Base-by-base conservation (phyloP, 202 grass and related monocot species). In the Schoenoplectus triqueter region DNA sequence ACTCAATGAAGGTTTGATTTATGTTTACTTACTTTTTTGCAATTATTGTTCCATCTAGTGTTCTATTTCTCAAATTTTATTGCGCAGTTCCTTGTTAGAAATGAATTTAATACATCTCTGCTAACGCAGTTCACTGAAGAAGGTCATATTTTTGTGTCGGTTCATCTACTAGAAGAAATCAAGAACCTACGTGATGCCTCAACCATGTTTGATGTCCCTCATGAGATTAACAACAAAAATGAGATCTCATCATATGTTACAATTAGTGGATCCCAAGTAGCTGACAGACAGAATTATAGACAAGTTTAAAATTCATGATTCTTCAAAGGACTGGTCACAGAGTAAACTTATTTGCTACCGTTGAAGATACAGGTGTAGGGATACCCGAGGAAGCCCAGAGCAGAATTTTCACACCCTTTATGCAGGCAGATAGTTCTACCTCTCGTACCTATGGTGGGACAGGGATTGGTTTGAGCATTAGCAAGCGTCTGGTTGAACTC, bases 361-460 rank as follows among this genome's bases (percentile, higher is more conserved):
- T 94, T 19, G 90, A 92, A 87, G 92, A 94, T 84, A 94, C 92
- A 56, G 90, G 92, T 75, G 86, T 94, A 54, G 92, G 92, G 64
- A 94, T 94, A 84, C 89, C 88, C 73, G 41, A 90, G 6, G 82
- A 94, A 89, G 87, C 86, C 61, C 88, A 92, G 46, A 78, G 71
- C 68, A 86, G 87, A 48, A 92, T 94, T 86, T 94, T 92, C 73
- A 94, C 90, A 51, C 90, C 90, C 68, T 94, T 94, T 85, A 92
- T 94, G 88, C 92, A 94, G 86, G 92, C 88, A 19, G 92, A 94
- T 82, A 90, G 92, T 86, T 94, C 92, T 46, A 94, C 92, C 52
- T 94, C 92, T 31, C 70, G 92, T 39, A 94, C 84, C 47, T 92
- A 94, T 86, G 90, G 90, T 73, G 92, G 92, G 52, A 94, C 92